Evolutionary conservation across 768 basidiomycete genomes (phyloP).

Genomic region (Psilocybe azurescens): DNA sequence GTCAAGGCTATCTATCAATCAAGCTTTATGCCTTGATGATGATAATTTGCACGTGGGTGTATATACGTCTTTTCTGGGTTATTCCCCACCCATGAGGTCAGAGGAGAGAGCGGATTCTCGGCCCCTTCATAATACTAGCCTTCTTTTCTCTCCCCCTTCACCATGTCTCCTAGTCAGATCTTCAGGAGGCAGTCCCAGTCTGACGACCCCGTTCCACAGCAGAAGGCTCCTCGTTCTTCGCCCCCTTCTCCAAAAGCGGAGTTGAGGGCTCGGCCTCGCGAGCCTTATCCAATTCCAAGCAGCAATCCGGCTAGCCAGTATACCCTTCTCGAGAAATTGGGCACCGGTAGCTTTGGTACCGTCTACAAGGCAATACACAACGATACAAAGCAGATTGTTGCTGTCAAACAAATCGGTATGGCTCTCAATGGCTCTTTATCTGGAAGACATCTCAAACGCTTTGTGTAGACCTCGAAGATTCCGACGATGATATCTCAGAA

Average conservation of each 20-base stretch:
- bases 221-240: constrained; percentile 49
- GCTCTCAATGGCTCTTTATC: constrained; percentile 7
- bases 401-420: constrained; percentile 97
- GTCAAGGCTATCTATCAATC: background rate
- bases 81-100: constrained; percentile 31
- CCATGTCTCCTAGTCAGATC: constrained; percentile 22
- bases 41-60: constrained; percentile 20
- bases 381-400: constrained; percentile 92
- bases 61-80: constrained; percentile 22
- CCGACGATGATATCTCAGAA: constrained; percentile 98
- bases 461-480: constrained; percentile 88
- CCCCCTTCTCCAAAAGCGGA: constrained; percentile 56
- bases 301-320: constrained; percentile 91
- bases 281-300: constrained; percentile 73
- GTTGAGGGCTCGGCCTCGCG: constrained; percentile 45
- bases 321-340: constrained; percentile 93
- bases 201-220: constrained; percentile 35
- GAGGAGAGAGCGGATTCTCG: constrained; percentile 14
- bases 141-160: constrained; percentile 21
- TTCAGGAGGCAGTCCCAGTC: constrained; percentile 29
- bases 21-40: constrained; percentile 1
- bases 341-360: constrained; percentile 94
- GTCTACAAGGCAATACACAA: constrained; percentile 98
- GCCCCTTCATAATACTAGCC: constrained; percentile 20
- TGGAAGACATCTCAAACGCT: constrained; percentile 4